Conservation (phyloP, 2,329 filamentous ascomycete genomes). For the Dactylellina leptospora region DNA sequence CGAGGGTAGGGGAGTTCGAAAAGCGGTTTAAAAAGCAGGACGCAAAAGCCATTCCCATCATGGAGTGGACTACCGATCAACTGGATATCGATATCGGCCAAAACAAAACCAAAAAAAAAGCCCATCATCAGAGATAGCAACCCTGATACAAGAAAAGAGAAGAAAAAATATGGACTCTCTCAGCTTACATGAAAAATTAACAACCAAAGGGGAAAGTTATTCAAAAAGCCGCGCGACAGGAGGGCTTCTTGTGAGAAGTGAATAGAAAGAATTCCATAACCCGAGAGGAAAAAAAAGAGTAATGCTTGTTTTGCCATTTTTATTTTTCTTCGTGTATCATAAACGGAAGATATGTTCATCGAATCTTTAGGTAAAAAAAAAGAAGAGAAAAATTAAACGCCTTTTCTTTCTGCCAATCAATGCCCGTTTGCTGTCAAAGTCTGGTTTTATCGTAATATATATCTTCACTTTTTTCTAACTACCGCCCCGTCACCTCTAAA, state of each 20-base stretch:
- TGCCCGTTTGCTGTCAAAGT: constrained; percentile 6
- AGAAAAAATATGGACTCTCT: constrained; percentile 5
- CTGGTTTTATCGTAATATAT: constrained; percentile 3
- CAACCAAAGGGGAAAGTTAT: too few species aligned
- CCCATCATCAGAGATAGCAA: not conserved
- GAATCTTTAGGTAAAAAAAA: constrained; percentile 37
- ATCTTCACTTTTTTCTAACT: constrained; percentile 13
- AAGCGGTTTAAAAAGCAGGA: not conserved
- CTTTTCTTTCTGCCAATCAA: constrained; percentile 31
- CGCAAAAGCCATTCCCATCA: not conserved
- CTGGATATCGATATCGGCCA: constrained; percentile 50
- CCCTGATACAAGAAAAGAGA: not conserved
- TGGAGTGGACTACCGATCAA: constrained; percentile 13
- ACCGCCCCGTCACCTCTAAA: constrained; percentile 21
- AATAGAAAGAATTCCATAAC: constrained; percentile 3
- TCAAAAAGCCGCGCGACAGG: too few species aligned
- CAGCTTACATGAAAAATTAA: constrained; percentile 18
- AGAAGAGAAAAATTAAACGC: too few species aligned
- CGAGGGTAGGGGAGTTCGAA: not conserved
- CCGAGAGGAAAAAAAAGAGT: not conserved
- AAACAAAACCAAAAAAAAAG: not conserved
- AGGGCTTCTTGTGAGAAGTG: too few species aligned
- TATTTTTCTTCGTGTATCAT: constrained; percentile 13
- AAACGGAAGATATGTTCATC: constrained; percentile 34
- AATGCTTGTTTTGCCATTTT: constrained; percentile 17